These are phyloP conservation scores for Didymella segeticola DNA, from an alignment of 2,329 filamentous ascomycete genomes.

Conservation along the genomic window DNA sequence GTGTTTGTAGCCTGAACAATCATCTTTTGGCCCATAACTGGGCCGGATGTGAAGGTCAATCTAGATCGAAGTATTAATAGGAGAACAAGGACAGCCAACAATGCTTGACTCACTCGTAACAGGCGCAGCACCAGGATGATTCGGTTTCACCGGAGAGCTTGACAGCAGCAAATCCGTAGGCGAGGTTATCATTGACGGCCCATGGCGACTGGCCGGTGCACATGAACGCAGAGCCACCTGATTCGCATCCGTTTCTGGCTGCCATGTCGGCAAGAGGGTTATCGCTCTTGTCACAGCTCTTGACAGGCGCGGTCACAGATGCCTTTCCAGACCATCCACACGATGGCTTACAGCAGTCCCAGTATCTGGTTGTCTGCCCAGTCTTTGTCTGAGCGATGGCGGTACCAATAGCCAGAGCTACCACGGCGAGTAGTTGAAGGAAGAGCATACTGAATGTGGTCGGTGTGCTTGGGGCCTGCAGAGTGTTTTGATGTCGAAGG, in stretches of 20 bases:
- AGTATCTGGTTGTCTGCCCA: slow-evolving; percentile 48
- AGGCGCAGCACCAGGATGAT: slow-evolving; percentile 68
- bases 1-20: slow-evolving; percentile 71
- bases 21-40: slow-evolving; percentile 66
- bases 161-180: slow-evolving; percentile 72
- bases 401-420: slow-evolving; percentile 35
- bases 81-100: neutral
- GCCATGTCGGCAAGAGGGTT: slow-evolving; percentile 60
- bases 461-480: neutral
- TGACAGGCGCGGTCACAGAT: slow-evolving; percentile 58
- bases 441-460: slow-evolving; percentile 31
- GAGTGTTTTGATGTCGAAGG: neutral
- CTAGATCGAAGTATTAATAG: slow-evolving; percentile 25
- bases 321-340: slow-evolving; percentile 68
- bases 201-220: slow-evolving; percentile 69
- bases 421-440: slow-evolving; percentile 36
- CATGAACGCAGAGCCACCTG: slow-evolving; percentile 62
- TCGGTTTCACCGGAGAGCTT: slow-evolving; percentile 62
- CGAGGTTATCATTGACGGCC: slow-evolving; percentile 63
- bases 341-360: slow-evolving; percentile 74
- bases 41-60: slow-evolving; percentile 64
- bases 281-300: slow-evolving; percentile 64
- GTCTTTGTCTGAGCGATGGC: slow-evolving; percentile 35
- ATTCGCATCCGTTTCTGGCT: slow-evolving; percentile 59
- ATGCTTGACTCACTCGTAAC: slow-evolving; percentile 57